Evolutionary conservation across 345 rosid species (phyloP).

Genomic region (Punica granatum): DNA sequence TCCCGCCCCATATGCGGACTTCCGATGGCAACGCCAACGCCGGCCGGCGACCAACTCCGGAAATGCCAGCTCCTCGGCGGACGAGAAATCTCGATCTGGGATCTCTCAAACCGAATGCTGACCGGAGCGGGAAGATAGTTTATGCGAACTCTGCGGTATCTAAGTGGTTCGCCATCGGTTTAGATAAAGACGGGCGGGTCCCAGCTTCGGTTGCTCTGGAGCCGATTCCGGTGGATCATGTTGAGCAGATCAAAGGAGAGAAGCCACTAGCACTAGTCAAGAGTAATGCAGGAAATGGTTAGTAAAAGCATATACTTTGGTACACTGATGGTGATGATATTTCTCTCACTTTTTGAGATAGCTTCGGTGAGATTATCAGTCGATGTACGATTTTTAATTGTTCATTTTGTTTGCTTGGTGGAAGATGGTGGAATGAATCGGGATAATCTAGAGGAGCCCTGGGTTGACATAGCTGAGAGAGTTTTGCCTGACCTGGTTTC

Average conservation of each 20-base stretch:
- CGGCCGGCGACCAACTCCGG: conserved; percentile 12
- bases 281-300: conserved; percentile 10
- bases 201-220: conserved; percentile 17
- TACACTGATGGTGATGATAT: not conserved
- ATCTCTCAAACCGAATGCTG: not conserved
- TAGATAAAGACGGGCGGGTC: conserved; percentile 8
- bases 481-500: conserved; percentile 18
- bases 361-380: not conserved
- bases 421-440: not conserved
- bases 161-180: conserved; percentile 19
- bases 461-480: conserved; percentile 15
- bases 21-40: conserved; percentile 7
- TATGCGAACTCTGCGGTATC: conserved; percentile 14
- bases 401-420: not conserved
- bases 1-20: conserved; percentile 25
- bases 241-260: conserved; percentile 11
- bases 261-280: conserved; percentile 18
- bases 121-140: conserved; percentile 3
- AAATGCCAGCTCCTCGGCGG: not conserved
- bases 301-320: not conserved
- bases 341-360: not conserved
- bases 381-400: not conserved
- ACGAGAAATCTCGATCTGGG: conserved; percentile 4
- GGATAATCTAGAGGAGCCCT: conserved; percentile 4
- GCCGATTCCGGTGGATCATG: conserved; percentile 5